Percentiles rank a stretch among this genome's conserved stretches.
Conservation (phyloP, 768 basidiomycete genomes). For the Candolleomyces eurysporus region DNA sequence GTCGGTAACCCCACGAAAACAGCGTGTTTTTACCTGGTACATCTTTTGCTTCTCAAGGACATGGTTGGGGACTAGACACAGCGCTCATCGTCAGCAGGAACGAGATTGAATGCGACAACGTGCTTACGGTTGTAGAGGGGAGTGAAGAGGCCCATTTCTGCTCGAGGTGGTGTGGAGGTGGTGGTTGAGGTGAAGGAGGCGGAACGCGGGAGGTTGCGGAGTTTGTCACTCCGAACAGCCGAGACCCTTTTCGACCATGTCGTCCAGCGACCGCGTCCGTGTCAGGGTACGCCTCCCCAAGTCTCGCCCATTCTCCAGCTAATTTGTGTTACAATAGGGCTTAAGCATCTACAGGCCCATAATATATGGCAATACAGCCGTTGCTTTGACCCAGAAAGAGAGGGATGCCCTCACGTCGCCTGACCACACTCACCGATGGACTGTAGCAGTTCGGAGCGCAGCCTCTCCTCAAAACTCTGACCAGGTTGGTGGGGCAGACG, state of each 20-base stretch:
- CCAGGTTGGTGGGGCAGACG: conserved; percentile 86
- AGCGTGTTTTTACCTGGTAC: conserved; percentile 53
- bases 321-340: conserved; percentile 49
- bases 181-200: conserved; percentile 14
- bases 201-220: conserved; percentile 40
- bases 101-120: not conserved
- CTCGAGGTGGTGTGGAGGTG: conserved; percentile 16
- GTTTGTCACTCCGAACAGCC: conserved; percentile 40
- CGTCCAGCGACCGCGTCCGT: conserved; percentile 71
- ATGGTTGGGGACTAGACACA: conserved; percentile 54
- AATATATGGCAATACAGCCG: conserved; percentile 93
- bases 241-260: conserved; percentile 38
- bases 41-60: conserved; percentile 63
- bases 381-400: conserved; percentile 73
- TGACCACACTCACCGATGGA: conserved; percentile 96
- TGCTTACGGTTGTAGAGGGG: conserved; percentile 65
- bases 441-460: conserved; percentile 89
- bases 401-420: conserved; percentile 50
- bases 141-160: conserved; percentile 48
- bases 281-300: conserved; percentile 64
- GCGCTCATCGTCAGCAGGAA: conserved; percentile 10
- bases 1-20: conserved; percentile 7
- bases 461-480: conserved; percentile 71
- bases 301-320: conserved; percentile 4
- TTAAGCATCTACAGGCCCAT: conserved; percentile 86